Evolutionary conservation across 768 basidiomycete species (phyloP).

Genomic region (Chiua virens): DNA sequence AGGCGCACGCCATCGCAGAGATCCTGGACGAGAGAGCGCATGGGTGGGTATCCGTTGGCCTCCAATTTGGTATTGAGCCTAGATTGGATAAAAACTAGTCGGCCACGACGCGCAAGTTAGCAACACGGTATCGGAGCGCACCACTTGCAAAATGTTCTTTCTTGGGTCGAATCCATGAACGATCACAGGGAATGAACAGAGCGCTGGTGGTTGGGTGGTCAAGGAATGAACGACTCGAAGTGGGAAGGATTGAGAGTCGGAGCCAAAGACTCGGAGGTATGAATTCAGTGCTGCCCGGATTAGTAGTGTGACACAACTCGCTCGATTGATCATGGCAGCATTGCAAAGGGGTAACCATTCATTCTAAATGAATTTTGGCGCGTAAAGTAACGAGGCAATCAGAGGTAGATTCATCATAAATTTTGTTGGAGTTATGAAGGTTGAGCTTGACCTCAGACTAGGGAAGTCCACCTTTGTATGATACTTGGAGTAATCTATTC

Average conservation of each 20-base stretch:
- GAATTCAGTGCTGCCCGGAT: too few relatives aligned
- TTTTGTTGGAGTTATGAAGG: too few relatives aligned
- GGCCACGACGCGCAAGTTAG: neutral
- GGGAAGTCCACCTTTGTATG: too few relatives aligned
- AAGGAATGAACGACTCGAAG: neutral
- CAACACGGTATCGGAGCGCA: constrained; percentile 29
- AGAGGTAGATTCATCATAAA: too few relatives aligned
- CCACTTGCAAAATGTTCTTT: constrained; percentile 93
- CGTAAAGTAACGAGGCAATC: too few relatives aligned
- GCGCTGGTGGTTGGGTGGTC: neutral
- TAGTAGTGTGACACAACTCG: too few relatives aligned
- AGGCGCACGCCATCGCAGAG: constrained; percentile 93
- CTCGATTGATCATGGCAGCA: too few relatives aligned
- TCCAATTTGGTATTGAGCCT: constrained; percentile 98
- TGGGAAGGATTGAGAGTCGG: neutral
- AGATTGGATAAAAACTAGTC: constrained; percentile 1
- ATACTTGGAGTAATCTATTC: too few relatives aligned
- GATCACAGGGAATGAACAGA: neutral
- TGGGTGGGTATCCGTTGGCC: constrained; percentile 76
- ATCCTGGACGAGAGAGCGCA: constrained; percentile 87
- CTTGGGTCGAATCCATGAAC: constrained; percentile 47
- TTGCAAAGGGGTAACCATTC: too few relatives aligned
- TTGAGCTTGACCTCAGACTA: too few relatives aligned
- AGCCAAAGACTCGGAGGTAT: too few relatives aligned
- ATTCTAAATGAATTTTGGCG: too few relatives aligned